Base-by-base conservation (phyloP, 305 asterid genomes). In the Fraxinus xanthoxyloides region DNA sequence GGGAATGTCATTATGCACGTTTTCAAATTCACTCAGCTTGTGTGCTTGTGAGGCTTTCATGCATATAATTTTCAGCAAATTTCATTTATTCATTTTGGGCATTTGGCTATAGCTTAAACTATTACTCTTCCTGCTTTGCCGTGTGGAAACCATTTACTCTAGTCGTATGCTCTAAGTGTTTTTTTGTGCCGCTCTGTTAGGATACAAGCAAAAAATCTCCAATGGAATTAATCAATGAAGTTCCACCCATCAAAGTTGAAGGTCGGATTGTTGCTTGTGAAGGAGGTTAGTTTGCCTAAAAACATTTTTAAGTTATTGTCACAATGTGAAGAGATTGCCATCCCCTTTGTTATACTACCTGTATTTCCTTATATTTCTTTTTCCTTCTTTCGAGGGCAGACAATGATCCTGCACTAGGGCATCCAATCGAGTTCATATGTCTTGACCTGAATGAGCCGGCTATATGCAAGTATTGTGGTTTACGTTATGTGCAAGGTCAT, bases 181-280 rank as follows among this genome's bases (percentile, higher is more conserved):
- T 61, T 81, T 59, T 26, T 46, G 67, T 81, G 30, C 13, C 43
- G 3, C 48, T 85, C 19, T 34, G 83, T 23, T 83, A 94, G 97
- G 97, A 94, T 86, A 82, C 89, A 24, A 90, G 92, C 86, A 91
- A 89, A 81, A 93, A 91, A 82, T 95, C 99, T 80, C 99, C 98
- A 7, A 94, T 94, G 97, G 95, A 95, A 82, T 85, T 95, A 92
- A 95, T 94, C 90, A 93, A 92, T 83, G 99, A 95, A 89, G 99
- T 93, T 84, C 95, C 95, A 81, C 98, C 99, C 8, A 93, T 94
- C 88, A 94, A 88, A 92, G 97, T 95, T 72, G 91, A 89, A 79
- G 93, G 90, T 86, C 87, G 97, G 87, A 92, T 92, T 54, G 97
- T 82, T 82, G 97, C 92, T 80, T 95, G 99, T 82, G 99, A 94